These are phyloP conservation scores for Aspergillus sojae DNA, from an alignment of 2,329 filamentous ascomycete genomes.

Conservation along the genomic window DNA sequence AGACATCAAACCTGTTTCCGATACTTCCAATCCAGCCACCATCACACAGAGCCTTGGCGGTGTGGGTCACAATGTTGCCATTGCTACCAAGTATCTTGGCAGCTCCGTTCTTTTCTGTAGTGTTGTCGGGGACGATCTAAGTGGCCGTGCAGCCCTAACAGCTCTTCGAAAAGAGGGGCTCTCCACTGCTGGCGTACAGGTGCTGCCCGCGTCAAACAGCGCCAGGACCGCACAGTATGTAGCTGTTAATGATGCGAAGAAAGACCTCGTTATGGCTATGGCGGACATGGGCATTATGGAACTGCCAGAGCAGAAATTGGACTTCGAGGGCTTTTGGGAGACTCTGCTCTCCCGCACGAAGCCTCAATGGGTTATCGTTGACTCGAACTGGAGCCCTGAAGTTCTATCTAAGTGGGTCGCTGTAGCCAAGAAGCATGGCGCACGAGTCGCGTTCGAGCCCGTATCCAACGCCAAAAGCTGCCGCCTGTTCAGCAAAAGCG, in stretches of 20 bases:
- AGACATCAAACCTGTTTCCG: slow-evolving; percentile 47
- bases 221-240: slow-evolving; percentile 86
- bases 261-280: slow-evolving; percentile 88
- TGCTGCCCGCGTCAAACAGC: slow-evolving; percentile 54
- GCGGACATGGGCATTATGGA: slow-evolving; percentile 89
- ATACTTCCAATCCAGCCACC: slow-evolving; percentile 83
- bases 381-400: slow-evolving; percentile 78
- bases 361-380: slow-evolving; percentile 79
- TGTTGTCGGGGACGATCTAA: slow-evolving; percentile 76
- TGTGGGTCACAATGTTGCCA: slow-evolving; percentile 88
- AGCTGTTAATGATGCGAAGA: slow-evolving; percentile 80
- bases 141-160: slow-evolving; percentile 72
- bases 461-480: slow-evolving; percentile 80
- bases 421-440: slow-evolving; percentile 59
- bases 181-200: slow-evolving; percentile 67
- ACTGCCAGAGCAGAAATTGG: slow-evolving; percentile 41
- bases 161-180: slow-evolving; percentile 62
- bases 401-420: slow-evolving; percentile 70
- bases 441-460: slow-evolving; percentile 79
- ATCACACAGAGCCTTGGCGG: slow-evolving; percentile 86
- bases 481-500: slow-evolving; percentile 59
- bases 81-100: slow-evolving; percentile 74
- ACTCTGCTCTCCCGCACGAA: slow-evolving; percentile 58
- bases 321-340: slow-evolving; percentile 61
- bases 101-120: slow-evolving; percentile 74